Conservation (phyloP, 768 basidiomycete genomes). For the Leccinum pellstonianum region DNA sequence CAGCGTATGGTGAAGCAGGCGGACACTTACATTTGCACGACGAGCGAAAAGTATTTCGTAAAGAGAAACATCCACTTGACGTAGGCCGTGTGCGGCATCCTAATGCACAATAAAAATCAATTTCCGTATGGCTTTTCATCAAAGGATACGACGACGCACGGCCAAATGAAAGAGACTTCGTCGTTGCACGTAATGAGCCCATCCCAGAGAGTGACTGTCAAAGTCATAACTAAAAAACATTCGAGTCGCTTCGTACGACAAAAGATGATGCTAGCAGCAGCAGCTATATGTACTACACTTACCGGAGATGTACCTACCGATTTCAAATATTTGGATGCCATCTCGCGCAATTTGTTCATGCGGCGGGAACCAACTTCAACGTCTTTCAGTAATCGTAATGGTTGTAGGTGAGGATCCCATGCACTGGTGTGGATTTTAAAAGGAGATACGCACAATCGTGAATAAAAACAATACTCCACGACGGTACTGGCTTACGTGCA, state of each 20-base stretch:
- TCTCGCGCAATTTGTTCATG: background rate
- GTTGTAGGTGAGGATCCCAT: background rate
- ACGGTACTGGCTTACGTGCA: background rate
- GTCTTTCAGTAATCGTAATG: background rate
- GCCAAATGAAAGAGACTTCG: constrained; percentile 25
- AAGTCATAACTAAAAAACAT: constrained; percentile 10
- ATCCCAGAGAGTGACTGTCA: constrained; percentile 21
- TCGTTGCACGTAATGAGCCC: constrained; percentile 14
- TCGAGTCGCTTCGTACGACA: background rate
- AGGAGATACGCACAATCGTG: background rate
- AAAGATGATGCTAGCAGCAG: background rate
- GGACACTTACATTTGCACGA: constrained; percentile 15
- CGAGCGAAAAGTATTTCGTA: constrained; percentile 21
- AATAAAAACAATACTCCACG: background rate
- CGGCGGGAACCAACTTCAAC: background rate
- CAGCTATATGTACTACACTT: background rate
- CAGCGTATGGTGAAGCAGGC: background rate
- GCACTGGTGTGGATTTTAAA: background rate
- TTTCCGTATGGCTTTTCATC: background rate
- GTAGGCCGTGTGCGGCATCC: constrained; percentile 15
- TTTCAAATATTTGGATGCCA: background rate
- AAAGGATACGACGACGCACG: constrained; percentile 15
- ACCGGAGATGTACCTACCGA: constrained; percentile 13
- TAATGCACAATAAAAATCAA: background rate
- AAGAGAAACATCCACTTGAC: constrained; percentile 31